Conservation (phyloP, 176 grass and related monocot species). For the Oryza officinalis region DNA sequence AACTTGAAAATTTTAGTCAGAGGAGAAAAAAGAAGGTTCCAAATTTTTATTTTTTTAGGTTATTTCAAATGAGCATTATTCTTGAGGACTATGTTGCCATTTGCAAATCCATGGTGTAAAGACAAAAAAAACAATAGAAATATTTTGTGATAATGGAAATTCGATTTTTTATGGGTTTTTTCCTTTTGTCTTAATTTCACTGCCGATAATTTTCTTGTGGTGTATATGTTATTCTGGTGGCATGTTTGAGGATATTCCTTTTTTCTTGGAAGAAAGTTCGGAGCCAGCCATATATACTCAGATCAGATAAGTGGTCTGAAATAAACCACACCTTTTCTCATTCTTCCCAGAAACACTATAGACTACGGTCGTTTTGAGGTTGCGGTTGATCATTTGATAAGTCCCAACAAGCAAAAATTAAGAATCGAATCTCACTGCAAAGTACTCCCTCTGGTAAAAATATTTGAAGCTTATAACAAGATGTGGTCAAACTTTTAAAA, state of each 20-base stretch:
- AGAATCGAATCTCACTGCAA: too few relatives aligned
- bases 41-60: not conserved
- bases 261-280: slow-evolving; percentile 5
- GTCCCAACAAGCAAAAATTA: too few relatives aligned
- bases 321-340: too few relatives aligned
- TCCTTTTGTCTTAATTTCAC: not conserved
- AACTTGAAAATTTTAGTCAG: not conserved
- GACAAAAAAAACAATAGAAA: not conserved
- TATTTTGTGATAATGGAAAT: not conserved
- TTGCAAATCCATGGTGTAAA: not conserved
- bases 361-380: too few relatives aligned
- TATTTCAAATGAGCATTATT: not conserved
- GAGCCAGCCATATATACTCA: not conserved
- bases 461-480: too few relatives aligned
- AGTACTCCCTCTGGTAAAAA: too few relatives aligned
- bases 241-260: not conserved
- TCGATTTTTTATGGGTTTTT: not conserved
- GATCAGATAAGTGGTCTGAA: slow-evolving; percentile 20
- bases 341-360: too few relatives aligned
- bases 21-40: too few relatives aligned
- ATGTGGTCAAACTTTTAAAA: too few relatives aligned
- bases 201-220: slow-evolving; percentile 31
- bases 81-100: not conserved
- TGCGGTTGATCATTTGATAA: too few relatives aligned
- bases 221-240: not conserved